Evolutionary conservation across 1,284 basidiomycete species (phyloP).

Genomic region (Psilocybe mexicana): DNA sequence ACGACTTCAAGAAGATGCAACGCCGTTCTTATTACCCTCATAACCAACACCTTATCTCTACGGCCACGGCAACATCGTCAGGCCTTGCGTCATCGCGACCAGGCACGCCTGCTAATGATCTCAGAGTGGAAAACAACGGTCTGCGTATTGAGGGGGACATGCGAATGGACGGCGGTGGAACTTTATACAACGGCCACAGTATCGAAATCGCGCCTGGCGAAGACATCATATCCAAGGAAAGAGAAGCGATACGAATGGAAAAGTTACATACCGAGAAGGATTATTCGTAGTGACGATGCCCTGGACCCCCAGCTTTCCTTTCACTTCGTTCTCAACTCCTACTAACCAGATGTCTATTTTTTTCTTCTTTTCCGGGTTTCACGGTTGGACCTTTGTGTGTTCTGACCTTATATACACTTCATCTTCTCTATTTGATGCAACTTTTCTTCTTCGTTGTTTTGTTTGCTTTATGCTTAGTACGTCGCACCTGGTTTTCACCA

Average conservation of each 20-base stretch:
- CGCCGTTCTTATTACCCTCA: constrained; percentile 81
- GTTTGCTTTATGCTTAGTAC: constrained; percentile 5
- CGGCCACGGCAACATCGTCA: constrained; percentile 51
- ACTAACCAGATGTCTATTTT: constrained; percentile 2
- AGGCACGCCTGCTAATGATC: constrained; percentile 46
- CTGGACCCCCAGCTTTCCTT: background rate
- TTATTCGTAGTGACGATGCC: constrained; percentile 30
- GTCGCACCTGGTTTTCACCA: constrained; percentile 7
- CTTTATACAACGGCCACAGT: constrained; percentile 25
- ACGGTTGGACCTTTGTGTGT: constrained; percentile 2
- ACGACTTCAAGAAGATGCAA: constrained; percentile 84
- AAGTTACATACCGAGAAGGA: constrained; percentile 39
- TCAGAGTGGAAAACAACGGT: constrained; percentile 38
- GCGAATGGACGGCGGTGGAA: constrained; percentile 28
- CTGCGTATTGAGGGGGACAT: constrained; percentile 40
- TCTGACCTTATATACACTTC: constrained; percentile 11
- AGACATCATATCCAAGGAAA: constrained; percentile 25
- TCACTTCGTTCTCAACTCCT: constrained; percentile 8
- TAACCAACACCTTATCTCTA: constrained; percentile 67
- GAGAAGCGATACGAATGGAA: constrained; percentile 34
- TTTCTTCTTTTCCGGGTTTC: constrained; percentile 5
- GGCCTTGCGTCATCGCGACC: constrained; percentile 51
- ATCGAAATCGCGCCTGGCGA: constrained; percentile 37
- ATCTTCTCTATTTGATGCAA: constrained; percentile 14
- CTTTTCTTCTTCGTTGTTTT: background rate